Conservation (phyloP, 2,329 filamentous ascomycete species). For the Trichoderma sp. region DNA sequence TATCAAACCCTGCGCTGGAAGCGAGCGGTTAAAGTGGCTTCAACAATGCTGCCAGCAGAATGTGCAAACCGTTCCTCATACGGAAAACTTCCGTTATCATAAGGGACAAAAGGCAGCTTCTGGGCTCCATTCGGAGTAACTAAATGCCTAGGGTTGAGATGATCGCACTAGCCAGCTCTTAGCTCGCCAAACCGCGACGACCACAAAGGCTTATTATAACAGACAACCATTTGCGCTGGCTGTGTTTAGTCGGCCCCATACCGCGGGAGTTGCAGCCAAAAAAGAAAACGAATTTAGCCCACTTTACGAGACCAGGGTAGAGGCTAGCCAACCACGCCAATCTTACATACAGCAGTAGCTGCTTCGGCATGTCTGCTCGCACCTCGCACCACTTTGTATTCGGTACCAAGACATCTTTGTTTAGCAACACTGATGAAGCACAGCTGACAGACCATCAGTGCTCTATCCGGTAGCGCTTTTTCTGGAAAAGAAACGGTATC, state of each 20-base stretch:
- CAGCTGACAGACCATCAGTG: neutral
- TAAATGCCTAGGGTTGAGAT: conserved; percentile 2
- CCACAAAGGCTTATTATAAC: neutral
- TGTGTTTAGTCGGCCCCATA: neutral
- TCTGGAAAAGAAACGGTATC: neutral
- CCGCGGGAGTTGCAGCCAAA: neutral
- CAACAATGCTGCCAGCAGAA: neutral
- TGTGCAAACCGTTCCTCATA: neutral
- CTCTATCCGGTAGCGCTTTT: neutral
- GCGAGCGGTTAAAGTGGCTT: neutral
- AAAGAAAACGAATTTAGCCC: conserved; percentile 2
- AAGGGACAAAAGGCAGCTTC: neutral
- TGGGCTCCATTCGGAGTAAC: neutral
- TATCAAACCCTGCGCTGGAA: conserved; percentile 6
- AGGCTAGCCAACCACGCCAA: neutral
- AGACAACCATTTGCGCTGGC: neutral
- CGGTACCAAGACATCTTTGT: neutral
- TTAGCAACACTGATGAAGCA: neutral
- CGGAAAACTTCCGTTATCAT: conserved; percentile 8
- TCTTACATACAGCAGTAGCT: conserved; percentile 19
- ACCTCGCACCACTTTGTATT: neutral
- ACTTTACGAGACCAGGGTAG: conserved; percentile 8
- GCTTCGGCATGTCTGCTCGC: neutral
- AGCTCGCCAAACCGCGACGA: neutral
- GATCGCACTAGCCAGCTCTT: conserved; percentile 8